Conservation (phyloP, 1,139 yeast genomes). For the Kodamaea derodonti region DNA sequence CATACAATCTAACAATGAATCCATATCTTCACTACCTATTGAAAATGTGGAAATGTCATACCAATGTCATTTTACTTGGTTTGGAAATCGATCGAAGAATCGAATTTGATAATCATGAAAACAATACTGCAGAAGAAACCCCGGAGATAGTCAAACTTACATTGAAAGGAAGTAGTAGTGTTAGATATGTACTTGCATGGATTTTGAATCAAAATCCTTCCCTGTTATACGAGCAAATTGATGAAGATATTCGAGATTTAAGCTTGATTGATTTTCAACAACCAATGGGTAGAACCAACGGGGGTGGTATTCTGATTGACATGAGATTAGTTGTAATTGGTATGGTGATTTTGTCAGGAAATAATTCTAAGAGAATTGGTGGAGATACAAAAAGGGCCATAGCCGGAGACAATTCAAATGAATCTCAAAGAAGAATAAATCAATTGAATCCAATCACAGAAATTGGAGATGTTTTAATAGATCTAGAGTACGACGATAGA, state of each 20-base stretch:
- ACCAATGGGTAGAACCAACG: conserved; percentile 60
- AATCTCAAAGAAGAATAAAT: conserved; percentile 17
- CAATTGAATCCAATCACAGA: conserved; percentile 30
- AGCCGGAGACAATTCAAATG: conserved; percentile 10
- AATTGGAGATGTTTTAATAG: conserved; percentile 51
- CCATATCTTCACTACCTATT: conserved; percentile 59
- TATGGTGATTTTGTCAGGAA: conserved; percentile 24
- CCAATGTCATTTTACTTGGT: conserved; percentile 53
- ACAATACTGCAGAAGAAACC: conserved; percentile 30
- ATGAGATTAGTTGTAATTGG: conserved; percentile 38
- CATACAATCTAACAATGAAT: conserved; percentile 43
- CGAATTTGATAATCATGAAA: conserved; percentile 43
- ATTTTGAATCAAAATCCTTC: conserved; percentile 48
- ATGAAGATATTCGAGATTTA: conserved; percentile 53
- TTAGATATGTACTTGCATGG: conserved; percentile 58
- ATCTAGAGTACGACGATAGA: conserved; percentile 60
- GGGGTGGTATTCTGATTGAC: conserved; percentile 54
- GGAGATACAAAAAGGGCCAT: conserved; percentile 1
- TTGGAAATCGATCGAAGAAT: conserved; percentile 60
- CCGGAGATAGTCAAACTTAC: conserved; percentile 51
- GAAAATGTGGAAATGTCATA: conserved; percentile 61
- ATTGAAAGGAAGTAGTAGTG: conserved; percentile 60
- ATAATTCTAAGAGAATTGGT: conserved; percentile 9
- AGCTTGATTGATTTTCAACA: conserved; percentile 54
- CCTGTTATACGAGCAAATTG: conserved; percentile 26